These are phyloP conservation scores for Fusarium cyanostomum DNA, from an alignment of 2,329 filamentous ascomycete species.

Conservation along the genomic window DNA sequence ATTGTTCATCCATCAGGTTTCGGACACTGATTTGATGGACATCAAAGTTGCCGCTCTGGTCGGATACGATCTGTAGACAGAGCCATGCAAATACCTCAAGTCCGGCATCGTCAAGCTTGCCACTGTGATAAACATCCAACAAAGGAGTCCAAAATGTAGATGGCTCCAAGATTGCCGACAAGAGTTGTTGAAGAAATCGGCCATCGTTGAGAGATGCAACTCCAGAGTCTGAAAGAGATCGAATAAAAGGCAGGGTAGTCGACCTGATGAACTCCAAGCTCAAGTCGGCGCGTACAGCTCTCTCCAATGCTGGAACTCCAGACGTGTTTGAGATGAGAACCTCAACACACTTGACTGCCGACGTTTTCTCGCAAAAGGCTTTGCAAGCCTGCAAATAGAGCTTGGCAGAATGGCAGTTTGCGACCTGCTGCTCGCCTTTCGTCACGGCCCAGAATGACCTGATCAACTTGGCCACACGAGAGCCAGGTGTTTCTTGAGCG, in stretches of 20 bases:
- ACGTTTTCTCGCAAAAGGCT: conserved; percentile 14
- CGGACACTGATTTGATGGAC: conserved; percentile 31
- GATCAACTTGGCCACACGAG: conserved; percentile 27
- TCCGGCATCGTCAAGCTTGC: conserved; percentile 45
- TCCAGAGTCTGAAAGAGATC: conserved; percentile 12
- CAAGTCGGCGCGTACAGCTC: conserved; percentile 39
- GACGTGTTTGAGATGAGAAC: conserved; percentile 34
- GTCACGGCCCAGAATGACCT: conserved; percentile 26
- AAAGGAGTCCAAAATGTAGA: conserved; percentile 64
- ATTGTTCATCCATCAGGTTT: conserved; percentile 36
- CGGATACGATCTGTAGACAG: conserved; percentile 54
- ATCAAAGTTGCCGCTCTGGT: conserved; percentile 27
- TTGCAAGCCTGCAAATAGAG: conserved; percentile 42
- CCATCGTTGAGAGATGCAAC: conserved; percentile 35
- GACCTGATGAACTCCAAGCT: conserved; percentile 44
- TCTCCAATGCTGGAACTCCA: conserved; percentile 37
- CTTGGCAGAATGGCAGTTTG: conserved; percentile 30
- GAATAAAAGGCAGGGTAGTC: conserved; percentile 22
- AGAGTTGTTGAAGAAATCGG: conserved; percentile 30
- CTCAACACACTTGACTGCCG: conserved; percentile 42
- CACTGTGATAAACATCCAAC: conserved; percentile 43
- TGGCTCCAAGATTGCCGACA: conserved; percentile 62
- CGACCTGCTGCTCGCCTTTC: conserved; percentile 31
- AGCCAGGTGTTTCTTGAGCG: background rate
- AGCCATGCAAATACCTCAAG: conserved; percentile 59